These are phyloP conservation scores for Psilocybe sp. DNA, from an alignment of 768 basidiomycete species.

Conservation along the genomic window DNA sequence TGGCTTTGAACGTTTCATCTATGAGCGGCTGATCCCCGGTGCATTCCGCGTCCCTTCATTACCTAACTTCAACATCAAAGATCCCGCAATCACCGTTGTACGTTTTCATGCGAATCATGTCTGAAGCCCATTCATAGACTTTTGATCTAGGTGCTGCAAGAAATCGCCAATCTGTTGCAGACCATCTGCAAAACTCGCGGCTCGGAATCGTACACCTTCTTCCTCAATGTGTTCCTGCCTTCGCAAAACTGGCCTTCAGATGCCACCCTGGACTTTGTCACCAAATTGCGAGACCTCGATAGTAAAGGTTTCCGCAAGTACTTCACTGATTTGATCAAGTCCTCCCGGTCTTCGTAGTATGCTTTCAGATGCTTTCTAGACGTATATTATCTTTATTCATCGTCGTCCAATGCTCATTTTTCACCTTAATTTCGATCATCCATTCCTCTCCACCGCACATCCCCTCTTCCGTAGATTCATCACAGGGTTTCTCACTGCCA, in stretches of 20 bases:
- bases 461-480: too few relatives aligned
- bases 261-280: constrained; percentile 72
- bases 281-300: constrained; percentile 73
- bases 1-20: constrained; percentile 91
- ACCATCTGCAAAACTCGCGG: constrained; percentile 74
- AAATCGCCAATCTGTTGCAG: constrained; percentile 85
- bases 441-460: too few relatives aligned
- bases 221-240: constrained; percentile 79
- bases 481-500: too few relatives aligned
- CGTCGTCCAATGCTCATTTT: not conserved
- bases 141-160: constrained; percentile 70
- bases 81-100: constrained; percentile 83
- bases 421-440: too few relatives aligned
- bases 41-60: constrained; percentile 80
- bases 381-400: constrained; percentile 9
- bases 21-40: constrained; percentile 78
- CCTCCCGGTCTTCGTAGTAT: constrained; percentile 64
- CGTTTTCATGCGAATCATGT: constrained; percentile 26
- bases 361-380: constrained; percentile 9
- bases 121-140: not conserved
- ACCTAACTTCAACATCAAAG: constrained; percentile 82
- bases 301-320: constrained; percentile 80
- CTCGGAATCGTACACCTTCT: constrained; percentile 78
- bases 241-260: constrained; percentile 85
- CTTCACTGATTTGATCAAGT: constrained; percentile 79